Evolutionary conservation across 768 basidiomycete species (phyloP).

Genomic region (Lactifluus echinatus): DNA sequence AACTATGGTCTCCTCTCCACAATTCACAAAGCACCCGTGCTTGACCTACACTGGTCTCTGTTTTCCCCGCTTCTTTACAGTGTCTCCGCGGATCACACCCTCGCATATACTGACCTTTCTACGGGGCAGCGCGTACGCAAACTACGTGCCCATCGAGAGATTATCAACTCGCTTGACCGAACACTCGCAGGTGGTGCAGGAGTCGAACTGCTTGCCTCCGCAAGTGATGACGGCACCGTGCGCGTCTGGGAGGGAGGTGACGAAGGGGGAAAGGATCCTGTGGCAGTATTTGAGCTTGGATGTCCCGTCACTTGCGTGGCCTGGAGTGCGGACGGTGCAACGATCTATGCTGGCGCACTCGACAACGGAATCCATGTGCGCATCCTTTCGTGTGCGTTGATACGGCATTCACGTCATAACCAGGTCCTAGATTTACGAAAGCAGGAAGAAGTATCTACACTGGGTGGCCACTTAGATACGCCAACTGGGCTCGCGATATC

Average conservation of each 20-base stretch:
- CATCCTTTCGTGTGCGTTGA: conserved; percentile 14
- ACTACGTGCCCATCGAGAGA: conserved; percentile 83
- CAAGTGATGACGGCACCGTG: conserved; percentile 87
- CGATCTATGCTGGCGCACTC: conserved; percentile 82
- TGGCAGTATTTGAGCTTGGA: conserved; percentile 75
- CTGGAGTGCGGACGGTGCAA: conserved; percentile 87
- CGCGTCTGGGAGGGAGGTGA: conserved; percentile 87
- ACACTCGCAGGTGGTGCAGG: conserved; percentile 81
- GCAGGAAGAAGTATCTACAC: conserved; percentile 66
- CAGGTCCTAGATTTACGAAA: conserved; percentile 90
- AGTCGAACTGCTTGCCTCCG: conserved; percentile 77
- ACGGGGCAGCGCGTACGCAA: conserved; percentile 76
- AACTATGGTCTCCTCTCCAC: conserved; percentile 85
- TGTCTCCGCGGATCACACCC: conserved; percentile 83
- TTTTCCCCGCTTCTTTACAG: conserved; percentile 66
- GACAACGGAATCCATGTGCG: conserved; percentile 95
- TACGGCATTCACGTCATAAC: background rate
- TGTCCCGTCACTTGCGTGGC: conserved; percentile 89
- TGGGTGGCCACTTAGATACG: conserved; percentile 85
- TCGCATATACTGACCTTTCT: conserved; percentile 68
- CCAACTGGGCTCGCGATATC: conserved; percentile 90
- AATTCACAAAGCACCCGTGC: conserved; percentile 83
- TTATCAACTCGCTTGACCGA: conserved; percentile 84
- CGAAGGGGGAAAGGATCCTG: conserved; percentile 59
- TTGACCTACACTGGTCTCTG: conserved; percentile 88